Percentiles rank a stretch among this genome's conserved stretches.
phyloP scores from a whole-genome alignment of 2,329 filamentous ascomycete species.

The Chalara sp. region DNA sequence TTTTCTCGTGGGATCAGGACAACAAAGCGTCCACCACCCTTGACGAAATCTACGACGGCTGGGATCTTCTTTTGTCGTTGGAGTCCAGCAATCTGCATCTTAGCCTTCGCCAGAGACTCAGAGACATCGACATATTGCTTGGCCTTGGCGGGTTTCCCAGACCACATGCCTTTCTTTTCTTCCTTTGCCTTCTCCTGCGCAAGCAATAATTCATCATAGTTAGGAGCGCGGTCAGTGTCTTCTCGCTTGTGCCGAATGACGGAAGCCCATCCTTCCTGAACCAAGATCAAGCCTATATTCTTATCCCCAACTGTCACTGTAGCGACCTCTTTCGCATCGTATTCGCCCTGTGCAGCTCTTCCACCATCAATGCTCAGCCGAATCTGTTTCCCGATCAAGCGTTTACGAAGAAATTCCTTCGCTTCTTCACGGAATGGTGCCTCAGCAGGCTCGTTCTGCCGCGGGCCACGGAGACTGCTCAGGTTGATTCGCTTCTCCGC shows the following conservation, averaged over 20 bases:
- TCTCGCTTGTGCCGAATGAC: conserved; percentile 94
- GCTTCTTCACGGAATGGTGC: conserved; percentile 85
- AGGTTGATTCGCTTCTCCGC: conserved; percentile 84
- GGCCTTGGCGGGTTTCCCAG: conserved; percentile 74
- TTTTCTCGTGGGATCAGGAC: conserved; percentile 87
- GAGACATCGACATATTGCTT: conserved; percentile 86
- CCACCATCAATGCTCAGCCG: conserved; percentile 84
- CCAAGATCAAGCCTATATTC: conserved; percentile 76
- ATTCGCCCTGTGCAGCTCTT: conserved; percentile 82
- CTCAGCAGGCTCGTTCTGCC: conserved; percentile 78
- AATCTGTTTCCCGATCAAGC: conserved; percentile 91
- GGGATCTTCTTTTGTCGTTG: conserved; percentile 89
- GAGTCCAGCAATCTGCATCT: conserved; percentile 81
- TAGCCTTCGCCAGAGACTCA: conserved; percentile 89
- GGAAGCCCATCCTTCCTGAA: conserved; percentile 89
- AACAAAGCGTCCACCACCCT: conserved; percentile 92
- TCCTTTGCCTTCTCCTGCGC: conserved; percentile 79
- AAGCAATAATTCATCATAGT: conserved; percentile 83
- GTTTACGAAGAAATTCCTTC: conserved; percentile 93
- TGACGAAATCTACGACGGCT: conserved; percentile 93
- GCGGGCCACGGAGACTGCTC: conserved; percentile 91
- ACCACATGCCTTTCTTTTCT: conserved; percentile 92
- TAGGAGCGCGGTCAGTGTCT: conserved; percentile 85
- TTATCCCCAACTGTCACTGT: conserved; percentile 79
- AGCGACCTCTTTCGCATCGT: conserved; percentile 90